These are phyloP conservation scores for Lolium multiflorum DNA, from an alignment of 176 grass and related monocot species.

Conservation along the genomic window DNA sequence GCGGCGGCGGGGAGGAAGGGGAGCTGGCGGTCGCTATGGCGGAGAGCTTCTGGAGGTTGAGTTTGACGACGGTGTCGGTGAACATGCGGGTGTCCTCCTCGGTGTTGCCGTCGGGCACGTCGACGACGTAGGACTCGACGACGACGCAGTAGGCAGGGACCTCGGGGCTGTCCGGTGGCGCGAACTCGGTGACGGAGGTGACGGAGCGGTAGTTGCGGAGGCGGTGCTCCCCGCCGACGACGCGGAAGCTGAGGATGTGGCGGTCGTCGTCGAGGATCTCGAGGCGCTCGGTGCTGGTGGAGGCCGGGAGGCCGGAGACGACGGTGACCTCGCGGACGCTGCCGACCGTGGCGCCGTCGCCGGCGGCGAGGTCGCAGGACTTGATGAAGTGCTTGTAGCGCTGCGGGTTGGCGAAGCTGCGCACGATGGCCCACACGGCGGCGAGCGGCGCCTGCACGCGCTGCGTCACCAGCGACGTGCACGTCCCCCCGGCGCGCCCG, in stretches of 20 bases:
- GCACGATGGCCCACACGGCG: slow-evolving; percentile 83
- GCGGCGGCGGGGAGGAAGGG: neutral
- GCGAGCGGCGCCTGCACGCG: slow-evolving; percentile 72
- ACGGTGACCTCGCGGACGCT: slow-evolving; percentile 93
- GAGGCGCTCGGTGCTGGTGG: slow-evolving; percentile 88
- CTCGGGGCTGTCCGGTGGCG: neutral
- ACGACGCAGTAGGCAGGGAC: slow-evolving; percentile 65
- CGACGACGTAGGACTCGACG: slow-evolving; percentile 91
- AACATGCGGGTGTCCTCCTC: slow-evolving; percentile 96
- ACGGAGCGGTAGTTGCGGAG: slow-evolving; percentile 95
- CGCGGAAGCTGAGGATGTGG: slow-evolving; percentile 91
- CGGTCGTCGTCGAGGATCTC: slow-evolving; percentile 93
- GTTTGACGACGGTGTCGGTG: slow-evolving; percentile 88
- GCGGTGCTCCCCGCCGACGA: slow-evolving; percentile 91
- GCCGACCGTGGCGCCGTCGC: slow-evolving; percentile 77
- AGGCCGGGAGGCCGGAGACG: slow-evolving; percentile 83
- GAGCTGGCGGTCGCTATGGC: slow-evolving; percentile 52
- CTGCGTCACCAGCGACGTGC: slow-evolving; percentile 90
- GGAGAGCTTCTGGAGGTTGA: slow-evolving; percentile 93
- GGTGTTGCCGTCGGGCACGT: slow-evolving; percentile 87
- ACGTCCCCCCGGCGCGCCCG: slow-evolving; percentile 42
- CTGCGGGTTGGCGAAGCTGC: slow-evolving; percentile 75
- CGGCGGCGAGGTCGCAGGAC: slow-evolving; percentile 54
- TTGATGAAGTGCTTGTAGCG: slow-evolving; percentile 99
- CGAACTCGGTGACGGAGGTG: slow-evolving; percentile 92